Percentiles rank a stretch among this genome's conserved stretches.
Conservation (phyloP, 1,139 yeast genomes). For the Kluyveromyces sp. region DNA sequence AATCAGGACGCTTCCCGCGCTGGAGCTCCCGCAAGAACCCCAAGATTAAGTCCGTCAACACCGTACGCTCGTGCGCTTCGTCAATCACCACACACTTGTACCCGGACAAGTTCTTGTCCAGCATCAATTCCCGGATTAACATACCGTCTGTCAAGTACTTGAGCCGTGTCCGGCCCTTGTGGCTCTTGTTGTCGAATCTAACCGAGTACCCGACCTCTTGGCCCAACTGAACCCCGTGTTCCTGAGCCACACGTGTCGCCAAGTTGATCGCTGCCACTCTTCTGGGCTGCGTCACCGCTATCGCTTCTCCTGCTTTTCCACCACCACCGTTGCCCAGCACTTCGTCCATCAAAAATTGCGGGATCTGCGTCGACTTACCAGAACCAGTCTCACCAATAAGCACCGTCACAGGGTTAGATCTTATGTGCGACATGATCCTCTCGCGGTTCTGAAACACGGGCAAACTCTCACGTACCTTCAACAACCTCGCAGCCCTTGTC, state of each 20-base stretch:
- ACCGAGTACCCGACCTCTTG: conserved; percentile 90
- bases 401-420: conserved; percentile 58
- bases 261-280: conserved; percentile 94
- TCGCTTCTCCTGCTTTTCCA: conserved; percentile 16
- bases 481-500: conserved; percentile 40
- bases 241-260: conserved; percentile 90
- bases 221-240: conserved; percentile 71
- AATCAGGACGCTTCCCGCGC: conserved; percentile 39
- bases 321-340: conserved; percentile 23
- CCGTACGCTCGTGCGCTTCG: conserved; percentile 97
- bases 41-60: conserved; percentile 78
- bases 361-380: conserved; percentile 96
- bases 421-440: conserved; percentile 50
- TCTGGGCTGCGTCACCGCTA: conserved; percentile 95
- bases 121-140: conserved; percentile 85
- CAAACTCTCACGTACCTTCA: conserved; percentile 47
- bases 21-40: conserved; percentile 76
- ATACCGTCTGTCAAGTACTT: conserved; percentile 96
- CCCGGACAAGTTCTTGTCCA: conserved; percentile 53
- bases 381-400: conserved; percentile 97
- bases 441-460: conserved; percentile 74
- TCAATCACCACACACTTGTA: conserved; percentile 81
- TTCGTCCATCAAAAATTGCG: conserved; percentile 68
- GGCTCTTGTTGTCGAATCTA: conserved; percentile 59
- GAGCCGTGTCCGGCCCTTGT: conserved; percentile 48